Evolutionary conservation across 2,329 filamentous ascomycete species (phyloP).

Genomic region (Fusarium sp.): DNA sequence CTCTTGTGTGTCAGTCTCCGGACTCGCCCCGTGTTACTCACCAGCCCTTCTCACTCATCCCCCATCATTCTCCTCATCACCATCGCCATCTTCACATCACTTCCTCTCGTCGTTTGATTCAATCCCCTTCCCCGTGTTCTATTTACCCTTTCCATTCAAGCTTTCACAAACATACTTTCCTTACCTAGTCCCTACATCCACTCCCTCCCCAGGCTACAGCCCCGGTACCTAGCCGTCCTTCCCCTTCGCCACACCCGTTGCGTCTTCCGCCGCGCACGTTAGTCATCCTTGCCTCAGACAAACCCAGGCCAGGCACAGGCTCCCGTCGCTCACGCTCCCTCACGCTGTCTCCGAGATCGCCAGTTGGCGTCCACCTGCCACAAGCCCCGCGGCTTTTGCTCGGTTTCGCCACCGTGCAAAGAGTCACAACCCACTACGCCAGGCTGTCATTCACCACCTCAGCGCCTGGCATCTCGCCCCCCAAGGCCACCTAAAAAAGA

Average conservation of each 20-base stretch:
- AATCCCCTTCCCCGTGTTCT: conserved; percentile 14
- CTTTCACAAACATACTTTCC: conserved; percentile 23
- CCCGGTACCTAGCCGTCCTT: conserved; percentile 15
- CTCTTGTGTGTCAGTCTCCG: conserved; percentile 43
- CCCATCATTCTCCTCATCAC: not conserved
- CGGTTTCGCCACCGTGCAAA: conserved; percentile 54
- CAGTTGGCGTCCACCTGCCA: conserved; percentile 49
- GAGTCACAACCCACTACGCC: conserved; percentile 53
- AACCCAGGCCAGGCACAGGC: conserved; percentile 37
- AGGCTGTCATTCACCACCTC: conserved; percentile 43
- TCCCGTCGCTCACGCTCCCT: conserved; percentile 48
- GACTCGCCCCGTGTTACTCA: conserved; percentile 47
- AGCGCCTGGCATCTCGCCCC: conserved; percentile 49
- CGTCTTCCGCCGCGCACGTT: conserved; percentile 36
- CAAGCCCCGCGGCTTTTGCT: conserved; percentile 47
- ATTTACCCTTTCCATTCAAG: conserved; percentile 28
- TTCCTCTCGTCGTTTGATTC: conserved; percentile 26
- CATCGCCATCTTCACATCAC: not conserved
- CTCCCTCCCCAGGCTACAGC: conserved; percentile 39
- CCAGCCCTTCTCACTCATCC: conserved; percentile 31
- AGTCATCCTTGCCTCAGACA: conserved; percentile 41
- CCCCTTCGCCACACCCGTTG: conserved; percentile 45
- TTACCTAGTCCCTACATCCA: conserved; percentile 18
- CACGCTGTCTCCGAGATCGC: conserved; percentile 56
- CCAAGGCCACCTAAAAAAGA: conserved; percentile 51